These are phyloP conservation scores for Tylopilus plumbeoviolaceoides DNA, from an alignment of 768 basidiomycete species.

Conservation along the genomic window DNA sequence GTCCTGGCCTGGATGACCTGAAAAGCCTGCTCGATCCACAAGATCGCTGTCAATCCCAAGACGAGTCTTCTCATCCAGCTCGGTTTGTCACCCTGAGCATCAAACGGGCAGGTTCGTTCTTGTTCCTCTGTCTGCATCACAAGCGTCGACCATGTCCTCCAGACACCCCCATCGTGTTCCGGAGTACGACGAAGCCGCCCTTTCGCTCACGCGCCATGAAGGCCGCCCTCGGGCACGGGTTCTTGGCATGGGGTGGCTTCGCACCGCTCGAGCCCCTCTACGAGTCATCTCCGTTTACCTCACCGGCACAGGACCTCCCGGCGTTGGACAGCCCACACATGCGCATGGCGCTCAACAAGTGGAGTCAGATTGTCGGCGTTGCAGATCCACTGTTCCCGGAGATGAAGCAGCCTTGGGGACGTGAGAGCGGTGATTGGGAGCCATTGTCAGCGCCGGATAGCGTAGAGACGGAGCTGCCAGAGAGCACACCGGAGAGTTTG, in stretches of 20 bases:
- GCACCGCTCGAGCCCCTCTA: constrained; percentile 28
- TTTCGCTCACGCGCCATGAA: constrained; percentile 29
- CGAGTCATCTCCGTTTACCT: constrained; percentile 25
- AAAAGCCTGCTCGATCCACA: constrained; percentile 24
- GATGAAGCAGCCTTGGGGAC: constrained; percentile 13
- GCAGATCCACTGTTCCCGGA: constrained; percentile 32
- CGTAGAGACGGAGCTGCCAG: constrained; percentile 5
- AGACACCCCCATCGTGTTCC: constrained; percentile 21
- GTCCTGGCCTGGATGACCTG: constrained; percentile 32
- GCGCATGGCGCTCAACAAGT: constrained; percentile 32
- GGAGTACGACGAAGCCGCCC: constrained; percentile 21
- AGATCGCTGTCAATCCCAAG: constrained; percentile 2
- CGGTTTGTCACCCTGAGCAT: constrained; percentile 16
- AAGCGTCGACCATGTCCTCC: not conserved
- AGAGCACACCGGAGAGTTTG: constrained; percentile 14
- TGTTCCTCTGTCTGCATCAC: not conserved
- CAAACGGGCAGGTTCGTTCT: constrained; percentile 25
- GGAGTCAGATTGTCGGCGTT: constrained; percentile 31
- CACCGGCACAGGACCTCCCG: constrained; percentile 9
- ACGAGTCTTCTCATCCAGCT: not conserved
- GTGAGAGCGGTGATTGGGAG: constrained; percentile 19
- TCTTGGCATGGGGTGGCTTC: constrained; percentile 33
- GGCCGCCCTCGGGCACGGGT: constrained; percentile 27
- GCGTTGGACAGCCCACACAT: constrained; percentile 23
- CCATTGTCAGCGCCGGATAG: constrained; percentile 20